These are phyloP conservation scores for Candida labiduridarum DNA, from an alignment of 1,139 yeast species.

Conservation along the genomic window DNA sequence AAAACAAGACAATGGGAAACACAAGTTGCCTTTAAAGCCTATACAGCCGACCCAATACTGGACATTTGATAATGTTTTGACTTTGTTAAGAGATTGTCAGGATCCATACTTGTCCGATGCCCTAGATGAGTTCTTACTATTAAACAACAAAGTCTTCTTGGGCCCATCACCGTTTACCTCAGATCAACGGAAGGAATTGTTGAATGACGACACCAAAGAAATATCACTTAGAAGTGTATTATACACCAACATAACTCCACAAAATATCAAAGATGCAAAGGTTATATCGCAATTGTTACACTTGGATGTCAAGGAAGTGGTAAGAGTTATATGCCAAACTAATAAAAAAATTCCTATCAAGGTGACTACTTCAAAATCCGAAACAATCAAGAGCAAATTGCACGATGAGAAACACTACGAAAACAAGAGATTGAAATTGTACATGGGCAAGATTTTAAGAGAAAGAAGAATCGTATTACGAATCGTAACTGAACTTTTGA, in stretches of 20 bases:
- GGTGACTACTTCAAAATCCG: conserved; percentile 29
- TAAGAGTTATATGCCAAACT: conserved; percentile 48
- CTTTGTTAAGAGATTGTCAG: conserved; percentile 32
- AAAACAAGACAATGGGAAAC: not conserved
- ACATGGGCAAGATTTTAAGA: conserved; percentile 38
- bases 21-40: conserved; percentile 27
- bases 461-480: conserved; percentile 50
- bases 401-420: conserved; percentile 36
- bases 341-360: conserved; percentile 27
- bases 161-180: conserved; percentile 38
- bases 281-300: conserved; percentile 35
- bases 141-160: conserved; percentile 33
- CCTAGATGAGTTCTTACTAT: conserved; percentile 46
- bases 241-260: conserved; percentile 35
- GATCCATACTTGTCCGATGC: conserved; percentile 41
- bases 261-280: conserved; percentile 40
- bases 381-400: conserved; percentile 33
- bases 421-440: conserved; percentile 30
- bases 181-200: not conserved
- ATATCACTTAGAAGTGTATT: conserved; percentile 43
- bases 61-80: conserved; percentile 47
- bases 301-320: conserved; percentile 43
- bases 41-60: conserved; percentile 43
- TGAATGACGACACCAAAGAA: conserved; percentile 22
- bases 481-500: conserved; percentile 41